phyloP scores from a whole-genome alignment of 2,329 filamentous ascomycete genomes.

The Cladosporium sp. region DNA sequence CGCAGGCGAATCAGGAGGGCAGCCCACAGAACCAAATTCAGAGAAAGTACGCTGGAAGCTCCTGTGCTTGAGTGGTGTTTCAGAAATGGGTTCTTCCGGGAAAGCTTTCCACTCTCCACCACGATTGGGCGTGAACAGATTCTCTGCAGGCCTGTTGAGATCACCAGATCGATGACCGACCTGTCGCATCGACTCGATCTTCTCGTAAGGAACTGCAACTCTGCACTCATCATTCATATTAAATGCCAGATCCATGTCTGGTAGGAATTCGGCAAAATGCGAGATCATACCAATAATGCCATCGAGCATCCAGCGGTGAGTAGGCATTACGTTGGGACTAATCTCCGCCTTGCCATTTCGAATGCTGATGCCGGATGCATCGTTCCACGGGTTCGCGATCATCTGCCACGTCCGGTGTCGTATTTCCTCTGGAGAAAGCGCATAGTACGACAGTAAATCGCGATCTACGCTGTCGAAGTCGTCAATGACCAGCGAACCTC shows the following conservation, averaged over 20 bases:
- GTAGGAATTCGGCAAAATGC: slow-evolving; percentile 51
- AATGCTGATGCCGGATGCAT: slow-evolving; percentile 53
- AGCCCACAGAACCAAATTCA: slow-evolving; percentile 40
- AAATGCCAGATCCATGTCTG: slow-evolving; percentile 61
- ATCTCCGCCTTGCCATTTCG: slow-evolving; percentile 50
- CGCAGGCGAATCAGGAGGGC: slow-evolving; percentile 58
- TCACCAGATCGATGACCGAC: slow-evolving; percentile 24
- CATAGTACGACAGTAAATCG: slow-evolving; percentile 54
- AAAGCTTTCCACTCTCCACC: slow-evolving; percentile 36
- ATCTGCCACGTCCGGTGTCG: slow-evolving; percentile 51
- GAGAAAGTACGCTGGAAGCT: slow-evolving; percentile 36
- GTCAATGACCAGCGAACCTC: slow-evolving; percentile 53
- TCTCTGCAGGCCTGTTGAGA: slow-evolving; percentile 16
- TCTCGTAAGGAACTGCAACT: slow-evolving; percentile 51
- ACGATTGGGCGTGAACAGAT: slow-evolving; percentile 36
- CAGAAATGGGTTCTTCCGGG: slow-evolving; percentile 26
- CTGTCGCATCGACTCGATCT: slow-evolving; percentile 35
- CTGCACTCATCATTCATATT: slow-evolving; percentile 60
- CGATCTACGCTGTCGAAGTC: slow-evolving; percentile 57
- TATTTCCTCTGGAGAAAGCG: slow-evolving; percentile 48
- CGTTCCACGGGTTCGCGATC: slow-evolving; percentile 52
- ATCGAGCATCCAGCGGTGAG: slow-evolving; percentile 57
- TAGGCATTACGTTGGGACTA: slow-evolving; percentile 48
- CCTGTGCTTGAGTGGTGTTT: slow-evolving; percentile 27
- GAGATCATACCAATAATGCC: slow-evolving; percentile 52